Percentiles rank a stretch among this genome's conserved stretches.
Evolutionary conservation across 2,329 filamentous ascomycete genomes (phyloP).

Genomic region (Purpureocillium takamizusanense): DNA sequence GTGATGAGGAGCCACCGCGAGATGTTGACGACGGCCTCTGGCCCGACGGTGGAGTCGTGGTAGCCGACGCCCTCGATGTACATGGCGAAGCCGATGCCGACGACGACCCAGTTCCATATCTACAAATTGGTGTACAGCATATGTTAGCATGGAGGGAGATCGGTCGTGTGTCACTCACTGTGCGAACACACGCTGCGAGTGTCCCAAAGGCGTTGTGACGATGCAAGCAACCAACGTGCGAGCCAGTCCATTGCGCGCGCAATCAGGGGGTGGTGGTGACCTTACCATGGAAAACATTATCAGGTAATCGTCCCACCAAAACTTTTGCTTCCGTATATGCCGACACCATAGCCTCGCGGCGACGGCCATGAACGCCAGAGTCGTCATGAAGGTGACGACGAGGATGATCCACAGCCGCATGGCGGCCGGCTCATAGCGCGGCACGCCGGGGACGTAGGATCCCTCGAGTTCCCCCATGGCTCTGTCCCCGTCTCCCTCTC

Average conservation of each 20-base stretch:
- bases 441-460: conserved; percentile 5
- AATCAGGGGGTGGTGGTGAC: background rate
- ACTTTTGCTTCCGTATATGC: conserved; percentile 24
- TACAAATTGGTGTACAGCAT: too few relatives aligned
- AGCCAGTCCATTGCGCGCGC: too few relatives aligned
- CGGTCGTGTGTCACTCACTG: too few relatives aligned
- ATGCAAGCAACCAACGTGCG: too few relatives aligned
- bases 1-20: conserved; percentile 35
- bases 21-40: conserved; percentile 26
- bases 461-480: conserved; percentile 1
- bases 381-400: conserved; percentile 27
- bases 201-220: too few relatives aligned
- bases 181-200: too few relatives aligned
- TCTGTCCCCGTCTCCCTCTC: too few relatives aligned
- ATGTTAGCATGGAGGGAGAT: too few relatives aligned
- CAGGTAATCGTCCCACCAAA: conserved; percentile 41
- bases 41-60: conserved; percentile 27
- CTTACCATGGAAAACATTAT: conserved; percentile 35
- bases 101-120: conserved; percentile 31
- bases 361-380: conserved; percentile 26
- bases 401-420: conserved; percentile 30
- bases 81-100: conserved; percentile 38
- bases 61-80: conserved; percentile 34
- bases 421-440: conserved; percentile 15
- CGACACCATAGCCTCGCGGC: conserved; percentile 29